phyloP scores from a whole-genome alignment of 2,329 filamentous ascomycete species.

The Cytospora piceae region DNA sequence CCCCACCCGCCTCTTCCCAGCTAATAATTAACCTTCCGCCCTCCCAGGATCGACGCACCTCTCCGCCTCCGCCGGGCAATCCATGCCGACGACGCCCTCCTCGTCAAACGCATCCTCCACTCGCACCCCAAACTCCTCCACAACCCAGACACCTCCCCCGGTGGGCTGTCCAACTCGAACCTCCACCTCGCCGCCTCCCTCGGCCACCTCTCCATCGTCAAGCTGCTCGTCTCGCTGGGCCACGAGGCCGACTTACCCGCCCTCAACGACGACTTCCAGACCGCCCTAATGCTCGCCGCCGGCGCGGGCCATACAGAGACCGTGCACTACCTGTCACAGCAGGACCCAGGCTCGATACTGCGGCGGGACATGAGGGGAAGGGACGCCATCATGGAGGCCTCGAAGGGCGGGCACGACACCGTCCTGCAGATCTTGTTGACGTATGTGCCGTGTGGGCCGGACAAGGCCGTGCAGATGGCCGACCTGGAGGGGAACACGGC shows the following conservation, averaged over 20 bases:
- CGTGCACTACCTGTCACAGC: constrained; percentile 70
- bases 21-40: not conserved
- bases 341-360: constrained; percentile 65
- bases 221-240: constrained; percentile 70
- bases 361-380: constrained; percentile 69
- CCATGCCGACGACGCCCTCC: constrained; percentile 69
- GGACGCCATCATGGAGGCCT: constrained; percentile 73
- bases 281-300: constrained; percentile 79
- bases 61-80: constrained; percentile 83
- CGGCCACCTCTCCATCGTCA: constrained; percentile 70
- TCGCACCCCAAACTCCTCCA: constrained; percentile 72
- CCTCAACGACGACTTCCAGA: constrained; percentile 79
- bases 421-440: constrained; percentile 67
- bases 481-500: constrained; percentile 84
- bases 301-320: constrained; percentile 71
- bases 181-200: constrained; percentile 79
- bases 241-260: constrained; percentile 72
- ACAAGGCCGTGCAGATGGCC: constrained; percentile 56
- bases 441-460: constrained; percentile 58
- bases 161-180: constrained; percentile 76
- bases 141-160: constrained; percentile 75
- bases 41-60: constrained; percentile 71
- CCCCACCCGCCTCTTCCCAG: not conserved
- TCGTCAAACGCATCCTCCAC: constrained; percentile 76
- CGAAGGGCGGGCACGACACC: constrained; percentile 63